Base-by-base conservation (phyloP, 148 eudicot species). In the Amaranthus cruentus region DNA sequence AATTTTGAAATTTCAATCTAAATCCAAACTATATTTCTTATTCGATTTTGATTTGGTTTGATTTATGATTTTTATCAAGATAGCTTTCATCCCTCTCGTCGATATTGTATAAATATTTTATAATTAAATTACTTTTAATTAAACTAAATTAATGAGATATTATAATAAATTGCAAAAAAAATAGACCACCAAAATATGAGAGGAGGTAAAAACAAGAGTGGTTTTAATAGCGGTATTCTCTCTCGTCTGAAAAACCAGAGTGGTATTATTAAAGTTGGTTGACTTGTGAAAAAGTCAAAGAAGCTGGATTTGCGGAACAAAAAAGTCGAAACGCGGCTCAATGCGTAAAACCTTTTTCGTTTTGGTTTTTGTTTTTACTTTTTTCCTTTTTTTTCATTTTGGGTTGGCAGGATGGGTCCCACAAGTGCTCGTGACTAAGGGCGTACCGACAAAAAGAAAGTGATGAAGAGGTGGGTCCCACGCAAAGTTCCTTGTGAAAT, bases 201-300 rank as follows among this genome's bases (percentile, higher is more conserved):
- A 18, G 18, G 18, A 18, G 18, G 18, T 18, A 18, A 18, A 18
- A 18, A 18, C 18, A 18, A 18, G 18, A 18, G 71, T 9, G 53
- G 46, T 9, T 10, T 7, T 60, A 12, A 6, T 2, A 44, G 63
- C 6, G 50, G 18, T 2, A 57, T 38, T 68, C 54, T 76, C 61
- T 57, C 18, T 69, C 51, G 3, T 61, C 14, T 62, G 57, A 63
- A 55, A 63, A 62, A 70, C 5, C 7, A n/a, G 15, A 4, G 44
- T 15, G 38, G 66, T 8, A 47, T 6, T n/a, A 51, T 14, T 10
- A 9, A 14, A 43, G 47, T 3, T 62, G 77, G 82, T 80, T 80
- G 82, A 80, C 82, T 75, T 70, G 15, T 14, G 67, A 71, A 71
- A 75, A 75, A 75, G 82, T 80, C 82, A 80, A 80, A 80, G 79